Base-by-base conservation (phyloP, 345 rosid species). In the Bretschneidera sinensis region DNA sequence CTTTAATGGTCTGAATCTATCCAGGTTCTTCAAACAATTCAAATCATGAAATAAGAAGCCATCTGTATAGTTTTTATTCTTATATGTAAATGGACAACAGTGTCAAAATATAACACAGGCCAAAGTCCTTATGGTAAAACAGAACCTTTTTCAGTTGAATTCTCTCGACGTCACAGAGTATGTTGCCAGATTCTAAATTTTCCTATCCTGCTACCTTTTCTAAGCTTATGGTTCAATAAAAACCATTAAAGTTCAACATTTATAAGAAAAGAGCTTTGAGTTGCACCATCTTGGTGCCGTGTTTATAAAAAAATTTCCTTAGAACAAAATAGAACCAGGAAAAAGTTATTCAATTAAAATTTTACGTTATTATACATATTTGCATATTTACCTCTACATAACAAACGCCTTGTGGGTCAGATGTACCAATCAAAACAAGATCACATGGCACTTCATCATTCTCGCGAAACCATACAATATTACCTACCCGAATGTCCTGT, bases 391-490 rank as follows among this genome's bases (percentile, higher is more conserved):
- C 99, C 97, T 94, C 97, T 51, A 90, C 71, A 72, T 90, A 90
- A 74, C 95, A 94, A 64, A 90, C 33, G 48, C 99, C 99, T 73
- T 90, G 97, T 60, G 88, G 82, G 63, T 92, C 98, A 31, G 98
- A 92, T 34, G 96, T 81, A 66, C 99, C 97, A 51, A 94, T 72
- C 83, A 94, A 70, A 76, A 88, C 97, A 71, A 94, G 85, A 86
- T 94, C 99, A 67, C 99, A 90, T 48, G 99, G 99, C 59, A 87
- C 99, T 82, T 91, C 97, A 77, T 94, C 97, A 81, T 94, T 94
- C 81, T 94, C 97, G 43, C 96, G 96, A 81, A 94, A 86, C 99
- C 99, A 94, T 49, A 94, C 92, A 59, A 90, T 78, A 71, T 88
- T 88, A 43, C 99, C 96, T 8, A 94, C 96, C 65, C 59, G 79